phyloP scores from a whole-genome alignment of 768 basidiomycete genomes.

The Auricularia sp. region DNA sequence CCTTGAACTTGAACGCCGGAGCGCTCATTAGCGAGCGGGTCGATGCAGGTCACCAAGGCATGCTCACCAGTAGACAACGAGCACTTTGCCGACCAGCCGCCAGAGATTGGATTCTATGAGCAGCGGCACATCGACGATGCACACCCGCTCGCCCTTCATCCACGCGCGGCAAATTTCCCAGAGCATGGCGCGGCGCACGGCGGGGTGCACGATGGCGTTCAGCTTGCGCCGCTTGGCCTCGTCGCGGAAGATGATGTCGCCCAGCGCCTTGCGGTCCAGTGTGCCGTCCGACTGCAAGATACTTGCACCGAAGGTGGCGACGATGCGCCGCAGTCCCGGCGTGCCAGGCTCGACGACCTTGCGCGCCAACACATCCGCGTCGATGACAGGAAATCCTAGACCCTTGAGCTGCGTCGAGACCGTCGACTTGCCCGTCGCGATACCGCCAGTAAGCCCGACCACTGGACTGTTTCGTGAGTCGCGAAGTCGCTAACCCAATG shows the following conservation, averaged over 20 bases:
- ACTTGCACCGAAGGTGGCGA: slow-evolving; percentile 56
- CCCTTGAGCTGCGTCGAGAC: slow-evolving; percentile 66
- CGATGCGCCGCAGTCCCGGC: slow-evolving; percentile 56
- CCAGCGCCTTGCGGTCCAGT: slow-evolving; percentile 76
- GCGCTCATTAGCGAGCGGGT: neutral
- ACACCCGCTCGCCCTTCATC: slow-evolving; percentile 67
- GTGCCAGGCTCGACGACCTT: slow-evolving; percentile 80
- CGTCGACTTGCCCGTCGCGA: slow-evolving; percentile 93
- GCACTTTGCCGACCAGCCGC: slow-evolving; percentile 71
- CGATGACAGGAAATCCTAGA: slow-evolving; percentile 71
- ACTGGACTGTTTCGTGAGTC: slow-evolving; percentile 36
- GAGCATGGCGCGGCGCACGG: slow-evolving; percentile 72
- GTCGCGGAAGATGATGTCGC: slow-evolving; percentile 77
- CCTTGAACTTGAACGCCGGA: slow-evolving; percentile 44
- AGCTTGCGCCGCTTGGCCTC: slow-evolving; percentile 57
- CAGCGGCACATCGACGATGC: slow-evolving; percentile 84
- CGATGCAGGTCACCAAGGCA: neutral
- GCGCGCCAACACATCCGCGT: slow-evolving; percentile 86
- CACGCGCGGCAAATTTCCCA: slow-evolving; percentile 59
- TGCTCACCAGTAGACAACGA: slow-evolving; percentile 86
- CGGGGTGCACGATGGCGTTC: slow-evolving; percentile 85
- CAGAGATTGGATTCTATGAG: slow-evolving; percentile 83
- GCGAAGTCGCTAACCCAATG: neutral
- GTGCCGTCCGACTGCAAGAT: slow-evolving; percentile 59
- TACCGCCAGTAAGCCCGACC: slow-evolving; percentile 91